These are phyloP conservation scores for Cyclotella choctawhatcheeana DNA, from an alignment of 108 stramenopile genomes.

Conservation along the genomic window DNA sequence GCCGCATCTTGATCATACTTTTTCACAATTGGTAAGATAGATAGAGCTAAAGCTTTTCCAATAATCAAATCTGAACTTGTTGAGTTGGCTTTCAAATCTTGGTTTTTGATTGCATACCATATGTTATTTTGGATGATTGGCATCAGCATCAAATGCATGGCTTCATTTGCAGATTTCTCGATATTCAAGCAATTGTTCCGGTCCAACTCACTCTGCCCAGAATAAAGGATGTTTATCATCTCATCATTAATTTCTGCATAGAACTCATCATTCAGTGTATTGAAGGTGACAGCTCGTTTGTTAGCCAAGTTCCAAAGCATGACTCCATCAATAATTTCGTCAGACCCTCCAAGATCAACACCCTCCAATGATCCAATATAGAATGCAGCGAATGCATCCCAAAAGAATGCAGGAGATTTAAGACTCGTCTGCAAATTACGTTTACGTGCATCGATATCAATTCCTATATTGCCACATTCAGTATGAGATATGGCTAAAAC, in stretches of 20 bases:
- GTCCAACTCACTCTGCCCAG: slow-evolving; percentile 70
- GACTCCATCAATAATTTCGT: slow-evolving; percentile 72
- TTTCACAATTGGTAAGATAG: slow-evolving; percentile 72
- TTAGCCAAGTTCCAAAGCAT: slow-evolving; percentile 74
- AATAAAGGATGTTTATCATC: slow-evolving; percentile 69
- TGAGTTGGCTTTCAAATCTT: slow-evolving; percentile 41
- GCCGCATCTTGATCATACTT: slow-evolving; percentile 56
- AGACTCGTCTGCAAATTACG: slow-evolving; percentile 30
- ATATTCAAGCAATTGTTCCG: slow-evolving; percentile 63
- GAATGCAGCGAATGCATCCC: slow-evolving; percentile 83
- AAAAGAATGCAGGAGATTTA: slow-evolving; percentile 47
- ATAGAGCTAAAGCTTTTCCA: slow-evolving; percentile 68
- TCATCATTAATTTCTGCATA: slow-evolving; percentile 65
- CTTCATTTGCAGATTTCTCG: slow-evolving; percentile 56
- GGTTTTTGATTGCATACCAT: slow-evolving; percentile 68
- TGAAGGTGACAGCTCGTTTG: slow-evolving; percentile 77
- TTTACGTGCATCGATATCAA: slow-evolving; percentile 10
- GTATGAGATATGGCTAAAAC: slow-evolving; percentile 57
- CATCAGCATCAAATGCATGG: slow-evolving; percentile 59
- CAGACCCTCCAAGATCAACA: slow-evolving; percentile 57
- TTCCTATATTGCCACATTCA: slow-evolving; percentile 46
- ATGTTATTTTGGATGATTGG: slow-evolving; percentile 78
- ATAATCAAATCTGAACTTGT: slow-evolving; percentile 51
- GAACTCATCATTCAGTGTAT: slow-evolving; percentile 57
- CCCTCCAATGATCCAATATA: slow-evolving; percentile 88